Percentiles rank a stretch among this genome's conserved stretches.
Conservation (phyloP, 495 filamentous ascomycete species). For the Xylaria scruposa region DNA sequence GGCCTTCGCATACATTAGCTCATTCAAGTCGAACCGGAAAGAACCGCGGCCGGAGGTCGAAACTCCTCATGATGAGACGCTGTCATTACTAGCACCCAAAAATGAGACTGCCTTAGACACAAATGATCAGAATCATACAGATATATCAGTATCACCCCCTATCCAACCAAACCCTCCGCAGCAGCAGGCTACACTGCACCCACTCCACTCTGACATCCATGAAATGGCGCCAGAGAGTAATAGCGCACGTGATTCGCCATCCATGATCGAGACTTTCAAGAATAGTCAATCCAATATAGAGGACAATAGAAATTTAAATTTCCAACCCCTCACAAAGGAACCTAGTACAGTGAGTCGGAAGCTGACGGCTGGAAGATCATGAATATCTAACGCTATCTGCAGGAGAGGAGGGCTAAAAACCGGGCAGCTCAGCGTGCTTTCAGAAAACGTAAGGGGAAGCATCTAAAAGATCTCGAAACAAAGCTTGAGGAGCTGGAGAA, state of each 20-base stretch:
- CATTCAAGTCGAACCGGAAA: too few relatives aligned
- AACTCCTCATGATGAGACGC: too few relatives aligned
- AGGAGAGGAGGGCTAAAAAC: conserved; percentile 99
- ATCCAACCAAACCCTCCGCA: conserved; percentile 46
- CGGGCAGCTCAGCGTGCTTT: conserved; percentile 96
- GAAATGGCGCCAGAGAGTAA: conserved; percentile 1
- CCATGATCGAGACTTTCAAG: conserved; percentile 53
- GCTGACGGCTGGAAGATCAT: background rate
- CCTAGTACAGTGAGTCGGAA: conserved; percentile 83
- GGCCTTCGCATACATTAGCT: too few relatives aligned
- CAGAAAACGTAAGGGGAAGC: conserved; percentile 96
- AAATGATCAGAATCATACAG: too few relatives aligned
- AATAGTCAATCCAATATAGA: conserved; percentile 79
- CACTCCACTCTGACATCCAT: conserved; percentile 46
- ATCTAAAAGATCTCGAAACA: conserved; percentile 91
- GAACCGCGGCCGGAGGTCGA: too few relatives aligned
- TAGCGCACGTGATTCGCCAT: conserved; percentile 52
- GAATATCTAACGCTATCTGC: conserved; percentile 51
- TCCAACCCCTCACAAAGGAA: conserved; percentile 93
- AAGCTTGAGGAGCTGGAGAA: conserved; percentile 94
- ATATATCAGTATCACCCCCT: conserved; percentile 37
- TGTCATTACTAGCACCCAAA: too few relatives aligned
- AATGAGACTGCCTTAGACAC: too few relatives aligned
- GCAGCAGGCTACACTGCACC: conserved; percentile 41
- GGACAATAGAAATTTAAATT: conserved; percentile 83